Percentiles rank a stretch among this genome's conserved stretches.
Conservation (phyloP, 345 rosid species). For the Schrenkiella parvula region DNA sequence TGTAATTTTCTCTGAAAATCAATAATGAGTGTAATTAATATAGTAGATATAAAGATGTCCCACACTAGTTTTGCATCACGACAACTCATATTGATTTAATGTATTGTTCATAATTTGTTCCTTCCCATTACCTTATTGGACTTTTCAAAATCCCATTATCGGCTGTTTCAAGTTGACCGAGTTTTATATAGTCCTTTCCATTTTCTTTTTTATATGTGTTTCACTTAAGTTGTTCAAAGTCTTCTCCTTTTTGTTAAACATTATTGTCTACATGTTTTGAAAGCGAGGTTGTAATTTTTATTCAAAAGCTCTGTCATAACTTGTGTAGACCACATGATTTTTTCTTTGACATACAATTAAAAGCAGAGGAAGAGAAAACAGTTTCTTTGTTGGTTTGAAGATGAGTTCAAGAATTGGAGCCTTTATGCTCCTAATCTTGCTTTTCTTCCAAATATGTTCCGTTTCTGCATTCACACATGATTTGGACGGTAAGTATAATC, state of each 20-base stretch:
- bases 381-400: slow-evolving; percentile 5
- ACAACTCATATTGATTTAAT: slow-evolving; percentile 28
- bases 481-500: background rate
- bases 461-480: slow-evolving; percentile 10
- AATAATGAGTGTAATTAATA: slow-evolving; percentile 18
- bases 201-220: background rate
- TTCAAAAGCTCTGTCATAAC: background rate
- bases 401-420: slow-evolving; percentile 37
- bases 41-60: slow-evolving; percentile 10
- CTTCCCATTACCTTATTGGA: background rate
- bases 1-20: background rate
- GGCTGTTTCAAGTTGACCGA: slow-evolving; percentile 21
- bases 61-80: slow-evolving; percentile 13
- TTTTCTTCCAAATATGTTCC: slow-evolving; percentile 1
- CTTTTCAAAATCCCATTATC: background rate
- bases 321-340: slow-evolving; percentile 11
- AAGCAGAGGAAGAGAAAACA: background rate
- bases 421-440: slow-evolving; percentile 29
- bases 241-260: slow-evolving; percentile 13
- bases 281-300: background rate
- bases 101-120: background rate
- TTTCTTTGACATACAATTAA: background rate
- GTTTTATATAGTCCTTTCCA: background rate
- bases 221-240: background rate
- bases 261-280: slow-evolving; percentile 12